Conservation (phyloP, 2,329 filamentous ascomycete genomes). For the Paraphaeosphaeria minitans region DNA sequence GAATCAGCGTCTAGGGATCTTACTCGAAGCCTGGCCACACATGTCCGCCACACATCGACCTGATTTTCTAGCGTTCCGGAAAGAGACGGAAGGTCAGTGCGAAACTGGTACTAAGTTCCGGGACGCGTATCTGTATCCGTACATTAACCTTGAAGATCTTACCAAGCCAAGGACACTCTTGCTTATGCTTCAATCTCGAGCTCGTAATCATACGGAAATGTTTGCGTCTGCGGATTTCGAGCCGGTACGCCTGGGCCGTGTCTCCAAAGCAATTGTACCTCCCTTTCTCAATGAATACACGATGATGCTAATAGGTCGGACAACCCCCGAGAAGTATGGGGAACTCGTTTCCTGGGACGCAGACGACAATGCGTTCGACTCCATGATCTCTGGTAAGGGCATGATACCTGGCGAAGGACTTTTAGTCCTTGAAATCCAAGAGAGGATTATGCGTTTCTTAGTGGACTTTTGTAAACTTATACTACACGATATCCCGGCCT, state of each 20-base stretch:
- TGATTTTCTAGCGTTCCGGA: conserved; percentile 51
- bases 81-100: conserved; percentile 16
- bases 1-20: too few species aligned
- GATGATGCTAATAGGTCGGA: conserved; percentile 43
- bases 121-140: conserved; percentile 53
- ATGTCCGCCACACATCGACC: conserved; percentile 59
- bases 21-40: conserved; percentile 56
- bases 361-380: conserved; percentile 47
- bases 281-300: conserved; percentile 31
- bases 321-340: conserved; percentile 41
- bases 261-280: neutral
- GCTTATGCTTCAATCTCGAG: conserved; percentile 58
- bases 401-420: conserved; percentile 56
- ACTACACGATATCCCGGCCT: too few species aligned
- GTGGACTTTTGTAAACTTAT: too few species aligned
- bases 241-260: neutral
- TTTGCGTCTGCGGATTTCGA: conserved; percentile 56
- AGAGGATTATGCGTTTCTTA: conserved; percentile 46
- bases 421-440: neutral
- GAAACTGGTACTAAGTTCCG: too few species aligned
- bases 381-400: conserved; percentile 44
- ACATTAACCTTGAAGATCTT: conserved; percentile 65
- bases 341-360: conserved; percentile 46
- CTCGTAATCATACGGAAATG: conserved; percentile 51
- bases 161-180: conserved; percentile 52